phyloP scores from a whole-genome alignment of 495 filamentous ascomycete species.

The Bathelium albidoporum region DNA sequence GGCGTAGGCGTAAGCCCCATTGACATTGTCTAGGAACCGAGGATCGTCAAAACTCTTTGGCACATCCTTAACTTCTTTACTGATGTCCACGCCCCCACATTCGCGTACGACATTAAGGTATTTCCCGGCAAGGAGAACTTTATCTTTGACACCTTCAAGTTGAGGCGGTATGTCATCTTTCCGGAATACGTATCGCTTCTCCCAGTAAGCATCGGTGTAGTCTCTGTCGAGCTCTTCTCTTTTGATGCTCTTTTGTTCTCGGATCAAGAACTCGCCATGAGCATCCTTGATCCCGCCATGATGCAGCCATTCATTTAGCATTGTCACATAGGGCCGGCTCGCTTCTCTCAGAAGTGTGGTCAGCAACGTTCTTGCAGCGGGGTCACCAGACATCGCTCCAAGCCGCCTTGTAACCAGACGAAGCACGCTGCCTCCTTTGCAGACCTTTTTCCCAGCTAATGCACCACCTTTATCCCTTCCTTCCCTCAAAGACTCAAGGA shows the following conservation, averaged over 20 bases:
- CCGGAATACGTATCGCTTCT: slow-evolving; percentile 89
- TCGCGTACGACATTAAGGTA: slow-evolving; percentile 97
- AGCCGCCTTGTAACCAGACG: slow-evolving; percentile 74
- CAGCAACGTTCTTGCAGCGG: slow-evolving; percentile 68
- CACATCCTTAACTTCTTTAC: slow-evolving; percentile 77
- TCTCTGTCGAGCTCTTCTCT: slow-evolving; percentile 86
- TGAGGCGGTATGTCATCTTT: slow-evolving; percentile 87
- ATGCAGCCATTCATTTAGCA: slow-evolving; percentile 98
- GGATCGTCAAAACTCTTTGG: slow-evolving; percentile 83
- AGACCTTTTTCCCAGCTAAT: slow-evolving; percentile 79
- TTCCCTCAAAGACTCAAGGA: slow-evolving; percentile 69
- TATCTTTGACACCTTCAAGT: slow-evolving; percentile 82
- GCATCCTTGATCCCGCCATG: slow-evolving; percentile 92
- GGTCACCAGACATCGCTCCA: slow-evolving; percentile 84
- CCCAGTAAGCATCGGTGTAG: slow-evolving; percentile 99
- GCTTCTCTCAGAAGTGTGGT: slow-evolving; percentile 76
- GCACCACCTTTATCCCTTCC: slow-evolving; percentile 60
- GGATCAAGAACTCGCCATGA: slow-evolving; percentile 87
- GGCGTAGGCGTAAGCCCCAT: slow-evolving; percentile 85
- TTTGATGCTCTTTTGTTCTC: slow-evolving; percentile 90
- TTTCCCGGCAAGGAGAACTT: slow-evolving; percentile 88
- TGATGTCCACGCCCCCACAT: slow-evolving; percentile 91
- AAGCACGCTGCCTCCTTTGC: slow-evolving; percentile 85
- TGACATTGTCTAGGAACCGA: slow-evolving; percentile 80
- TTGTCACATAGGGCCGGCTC: slow-evolving; percentile 89